phyloP scores from a whole-genome alignment of 352 stramenopile species.

The Pythium angustatum region DNA sequence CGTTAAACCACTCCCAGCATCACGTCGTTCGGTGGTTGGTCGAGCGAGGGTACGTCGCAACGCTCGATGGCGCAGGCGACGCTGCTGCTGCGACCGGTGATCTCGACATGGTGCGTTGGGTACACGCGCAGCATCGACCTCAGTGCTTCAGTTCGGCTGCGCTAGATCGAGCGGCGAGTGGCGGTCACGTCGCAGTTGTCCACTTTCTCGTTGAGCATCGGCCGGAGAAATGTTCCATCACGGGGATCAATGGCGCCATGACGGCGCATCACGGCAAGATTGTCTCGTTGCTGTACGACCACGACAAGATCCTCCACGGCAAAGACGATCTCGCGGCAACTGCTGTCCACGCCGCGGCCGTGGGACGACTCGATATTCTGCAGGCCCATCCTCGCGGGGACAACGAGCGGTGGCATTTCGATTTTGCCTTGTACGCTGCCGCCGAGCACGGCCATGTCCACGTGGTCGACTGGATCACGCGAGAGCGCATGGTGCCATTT shows the following conservation, averaged over 20 bases:
- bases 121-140: background rate
- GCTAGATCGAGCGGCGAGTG: background rate
- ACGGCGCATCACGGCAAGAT: conserved; percentile 7
- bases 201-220: conserved; percentile 15
- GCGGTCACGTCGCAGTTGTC: conserved; percentile 14
- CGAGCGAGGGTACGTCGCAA: background rate
- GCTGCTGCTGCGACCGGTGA: conserved; percentile 3
- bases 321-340: background rate
- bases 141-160: background rate
- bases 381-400: background rate
- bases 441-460: conserved; percentile 13
- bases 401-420: background rate
- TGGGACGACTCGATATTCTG: conserved; percentile 4
- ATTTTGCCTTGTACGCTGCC: conserved; percentile 9
- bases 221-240: background rate
- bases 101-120: conserved; percentile 13
- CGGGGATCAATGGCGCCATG: background rate
- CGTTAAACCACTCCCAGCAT: conserved; percentile 2
- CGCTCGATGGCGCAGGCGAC: background rate
- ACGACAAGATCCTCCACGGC: background rate
- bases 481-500: background rate
- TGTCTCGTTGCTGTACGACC: background rate
- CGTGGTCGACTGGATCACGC: conserved; percentile 9
- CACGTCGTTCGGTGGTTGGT: conserved; percentile 13
- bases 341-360: background rate